Evolutionary conservation across 164 flowering plant genomes (phyloP).

Genomic region (Santalum album): DNA sequence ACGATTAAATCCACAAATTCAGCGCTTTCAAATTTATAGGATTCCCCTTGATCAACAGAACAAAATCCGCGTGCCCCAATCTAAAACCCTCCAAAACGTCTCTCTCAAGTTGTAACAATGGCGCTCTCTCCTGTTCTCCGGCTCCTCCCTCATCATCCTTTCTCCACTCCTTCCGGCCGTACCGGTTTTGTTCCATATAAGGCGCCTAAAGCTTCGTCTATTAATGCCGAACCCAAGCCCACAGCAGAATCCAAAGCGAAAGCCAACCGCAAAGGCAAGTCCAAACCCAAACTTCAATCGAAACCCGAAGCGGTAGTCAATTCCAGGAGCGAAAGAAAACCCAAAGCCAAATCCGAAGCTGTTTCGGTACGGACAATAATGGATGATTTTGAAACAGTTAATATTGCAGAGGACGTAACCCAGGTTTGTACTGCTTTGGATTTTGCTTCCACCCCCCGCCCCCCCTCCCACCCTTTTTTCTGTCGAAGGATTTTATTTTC

Average conservation of each 20-base stretch:
- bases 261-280: conserved; percentile 9
- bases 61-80: background rate
- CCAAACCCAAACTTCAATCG: background rate
- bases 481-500: no score
- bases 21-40: no score
- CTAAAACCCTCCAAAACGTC: background rate
- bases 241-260: conserved; percentile 9
- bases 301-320: background rate
- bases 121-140: conserved; percentile 16
- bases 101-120: conserved; percentile 12
- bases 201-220: conserved; percentile 1
- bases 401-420: conserved; percentile 74
- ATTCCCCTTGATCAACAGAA: no score
- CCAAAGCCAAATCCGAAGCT: conserved; percentile 2
- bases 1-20: no score
- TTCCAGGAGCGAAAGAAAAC: background rate
- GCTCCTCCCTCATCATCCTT: conserved; percentile 11
- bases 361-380: background rate
- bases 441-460: background rate
- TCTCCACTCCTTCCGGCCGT: conserved; percentile 6
- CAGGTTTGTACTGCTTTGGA: conserved; percentile 50
- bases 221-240: conserved; percentile 6
- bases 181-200: background rate
- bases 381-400: conserved; percentile 35
- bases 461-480: background rate